phyloP scores from a whole-genome alignment of 352 stramenopile species.

The Globisporangium spinosum region DNA sequence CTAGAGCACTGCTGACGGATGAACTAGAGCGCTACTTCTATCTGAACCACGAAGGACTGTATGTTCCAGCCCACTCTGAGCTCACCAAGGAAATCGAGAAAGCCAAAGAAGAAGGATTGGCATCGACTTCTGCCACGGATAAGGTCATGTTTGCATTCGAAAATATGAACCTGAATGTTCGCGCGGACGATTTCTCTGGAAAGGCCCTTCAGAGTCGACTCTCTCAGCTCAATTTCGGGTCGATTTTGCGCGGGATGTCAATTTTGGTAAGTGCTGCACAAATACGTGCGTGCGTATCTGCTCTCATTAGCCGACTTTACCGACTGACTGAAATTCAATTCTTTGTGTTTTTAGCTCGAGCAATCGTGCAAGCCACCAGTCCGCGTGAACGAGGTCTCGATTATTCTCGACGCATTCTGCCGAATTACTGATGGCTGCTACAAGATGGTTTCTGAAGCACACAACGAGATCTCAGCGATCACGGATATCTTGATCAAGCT shows the following conservation, averaged over 20 bases:
- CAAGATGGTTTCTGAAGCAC: conserved; percentile 45
- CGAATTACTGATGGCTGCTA: conserved; percentile 73
- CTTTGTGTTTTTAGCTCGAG: conserved; percentile 36
- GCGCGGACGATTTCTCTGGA: conserved; percentile 51
- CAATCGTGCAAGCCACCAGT: conserved; percentile 63
- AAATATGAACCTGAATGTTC: conserved; percentile 70
- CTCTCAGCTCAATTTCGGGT: conserved; percentile 52
- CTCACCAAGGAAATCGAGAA: conserved; percentile 64
- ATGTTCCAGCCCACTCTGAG: conserved; percentile 42
- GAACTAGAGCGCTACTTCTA: conserved; percentile 52
- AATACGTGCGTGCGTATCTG: background rate
- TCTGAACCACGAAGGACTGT: conserved; percentile 63
- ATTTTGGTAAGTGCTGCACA: conserved; percentile 45
- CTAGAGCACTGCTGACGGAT: conserved; percentile 39
- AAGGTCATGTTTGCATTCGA: conserved; percentile 68
- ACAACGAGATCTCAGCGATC: conserved; percentile 38
- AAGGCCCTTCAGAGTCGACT: conserved; percentile 43
- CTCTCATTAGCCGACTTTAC: background rate
- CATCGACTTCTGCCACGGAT: conserved; percentile 43
- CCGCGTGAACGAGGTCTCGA: conserved; percentile 54
- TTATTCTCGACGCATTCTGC: conserved; percentile 71
- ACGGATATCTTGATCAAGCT: conserved; percentile 43
- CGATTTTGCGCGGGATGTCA: conserved; percentile 49
- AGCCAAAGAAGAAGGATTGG: conserved; percentile 39
- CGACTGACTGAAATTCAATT: conserved; percentile 11